These are phyloP conservation scores for Rhynchospora pubera DNA, from an alignment of 176 grass and related monocot species.

Conservation along the genomic window DNA sequence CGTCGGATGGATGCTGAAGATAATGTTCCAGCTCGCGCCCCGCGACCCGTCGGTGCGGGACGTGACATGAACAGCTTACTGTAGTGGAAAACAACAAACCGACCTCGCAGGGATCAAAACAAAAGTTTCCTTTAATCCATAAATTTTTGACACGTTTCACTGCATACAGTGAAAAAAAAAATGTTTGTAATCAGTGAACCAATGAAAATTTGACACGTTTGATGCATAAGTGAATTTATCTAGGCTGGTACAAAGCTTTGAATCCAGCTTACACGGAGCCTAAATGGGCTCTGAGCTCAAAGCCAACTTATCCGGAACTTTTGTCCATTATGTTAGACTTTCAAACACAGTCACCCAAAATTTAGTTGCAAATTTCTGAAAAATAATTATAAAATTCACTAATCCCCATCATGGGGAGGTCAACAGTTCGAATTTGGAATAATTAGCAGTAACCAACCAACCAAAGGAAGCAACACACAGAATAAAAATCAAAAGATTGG, in stretches of 20 bases:
- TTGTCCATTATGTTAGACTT: slow-evolving; percentile 25
- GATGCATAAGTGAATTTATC: background rate
- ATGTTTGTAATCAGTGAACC: background rate
- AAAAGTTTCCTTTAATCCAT: slow-evolving; percentile 11
- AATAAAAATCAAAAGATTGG: slow-evolving; percentile 21
- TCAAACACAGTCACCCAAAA: background rate
- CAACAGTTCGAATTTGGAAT: background rate
- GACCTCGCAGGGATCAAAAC: slow-evolving; percentile 13
- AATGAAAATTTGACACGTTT: background rate
- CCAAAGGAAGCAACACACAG: background rate
- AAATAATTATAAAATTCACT: background rate
- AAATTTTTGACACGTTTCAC: slow-evolving; percentile 18
- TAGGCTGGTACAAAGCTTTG: background rate
- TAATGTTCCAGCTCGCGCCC: no score
- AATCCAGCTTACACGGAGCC: background rate
- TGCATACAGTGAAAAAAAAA: background rate
- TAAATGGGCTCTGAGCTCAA: slow-evolving; percentile 20
- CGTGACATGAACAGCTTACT: background rate
- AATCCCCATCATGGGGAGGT: background rate
- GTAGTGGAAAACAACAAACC: slow-evolving; percentile 21
- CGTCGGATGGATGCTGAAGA: no score
- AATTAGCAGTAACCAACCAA: background rate
- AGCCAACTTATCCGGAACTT: slow-evolving; percentile 46
- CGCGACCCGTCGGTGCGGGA: no score
- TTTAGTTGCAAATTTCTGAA: background rate